These are phyloP conservation scores for Phoma sp. DNA, from an alignment of 2,329 filamentous ascomycete genomes.

Conservation along the genomic window DNA sequence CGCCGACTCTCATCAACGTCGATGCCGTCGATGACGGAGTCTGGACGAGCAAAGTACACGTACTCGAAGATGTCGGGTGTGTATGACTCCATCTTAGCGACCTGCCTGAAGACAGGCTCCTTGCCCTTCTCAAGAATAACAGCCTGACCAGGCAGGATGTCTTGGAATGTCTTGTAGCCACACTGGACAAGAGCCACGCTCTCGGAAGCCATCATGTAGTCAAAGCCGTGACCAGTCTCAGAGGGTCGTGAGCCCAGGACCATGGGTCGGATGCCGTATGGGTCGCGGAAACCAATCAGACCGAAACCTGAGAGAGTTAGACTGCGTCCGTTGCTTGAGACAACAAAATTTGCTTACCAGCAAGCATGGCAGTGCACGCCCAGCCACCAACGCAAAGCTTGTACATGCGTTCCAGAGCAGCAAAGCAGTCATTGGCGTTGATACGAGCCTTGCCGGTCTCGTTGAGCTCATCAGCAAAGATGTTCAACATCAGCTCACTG, in stretches of 20 bases:
- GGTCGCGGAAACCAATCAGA: slow-evolving; percentile 78
- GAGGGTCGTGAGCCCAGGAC: slow-evolving; percentile 77
- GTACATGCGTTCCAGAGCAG: slow-evolving; percentile 74
- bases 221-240: slow-evolving; percentile 66
- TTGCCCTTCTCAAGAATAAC: slow-evolving; percentile 84
- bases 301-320: slow-evolving; percentile 65
- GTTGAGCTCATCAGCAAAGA: slow-evolving; percentile 82
- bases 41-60: slow-evolving; percentile 85
- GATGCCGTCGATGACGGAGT: slow-evolving; percentile 84
- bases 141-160: slow-evolving; percentile 83
- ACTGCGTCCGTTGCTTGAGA: background rate
- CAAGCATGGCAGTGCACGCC: slow-evolving; percentile 82
- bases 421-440: slow-evolving; percentile 79
- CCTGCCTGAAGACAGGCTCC: slow-evolving; percentile 75
- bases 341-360: slow-evolving; percentile 55
- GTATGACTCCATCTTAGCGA: slow-evolving; percentile 71
- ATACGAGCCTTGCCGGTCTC: slow-evolving; percentile 82
- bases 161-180: slow-evolving; percentile 75
- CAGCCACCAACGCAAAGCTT: slow-evolving; percentile 74
- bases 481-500: slow-evolving; percentile 85
- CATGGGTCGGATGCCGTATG: slow-evolving; percentile 82
- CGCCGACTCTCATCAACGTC: slow-evolving; percentile 83
- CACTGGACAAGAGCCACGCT: slow-evolving; percentile 83
- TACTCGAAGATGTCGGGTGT: slow-evolving; percentile 87
- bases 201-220: slow-evolving; percentile 93